These are phyloP conservation scores for Apiotrichum veenhuisii DNA, from an alignment of 1,284 basidiomycete species.

Conservation along the genomic window DNA sequence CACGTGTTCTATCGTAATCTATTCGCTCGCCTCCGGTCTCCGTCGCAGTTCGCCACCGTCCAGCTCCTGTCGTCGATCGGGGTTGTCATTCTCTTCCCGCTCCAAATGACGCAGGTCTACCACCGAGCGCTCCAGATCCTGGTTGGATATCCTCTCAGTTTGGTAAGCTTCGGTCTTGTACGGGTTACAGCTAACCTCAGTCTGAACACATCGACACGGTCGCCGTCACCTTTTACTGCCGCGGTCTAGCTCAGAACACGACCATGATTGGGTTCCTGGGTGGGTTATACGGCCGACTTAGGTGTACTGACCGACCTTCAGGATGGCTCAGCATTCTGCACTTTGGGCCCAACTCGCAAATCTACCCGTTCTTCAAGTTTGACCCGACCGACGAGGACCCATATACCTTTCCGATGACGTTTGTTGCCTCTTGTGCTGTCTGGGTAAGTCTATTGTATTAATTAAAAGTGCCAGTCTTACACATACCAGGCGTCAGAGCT, in stretches of 20 bases:
- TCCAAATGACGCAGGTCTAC: constrained; percentile 54
- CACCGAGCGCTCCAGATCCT: constrained; percentile 51
- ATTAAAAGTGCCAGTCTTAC: constrained; percentile 1
- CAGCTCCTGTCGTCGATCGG: constrained; percentile 55
- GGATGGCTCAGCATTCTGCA: constrained; percentile 54
- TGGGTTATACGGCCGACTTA: constrained; percentile 24
- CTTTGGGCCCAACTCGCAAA: constrained; percentile 54
- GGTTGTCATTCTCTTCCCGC: constrained; percentile 55
- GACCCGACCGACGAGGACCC: constrained; percentile 52
- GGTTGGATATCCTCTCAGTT: constrained; percentile 52
- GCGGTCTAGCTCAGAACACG: constrained; percentile 58
- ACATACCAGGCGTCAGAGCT: constrained; percentile 49
- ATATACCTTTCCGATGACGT: constrained; percentile 58
- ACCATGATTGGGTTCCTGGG: constrained; percentile 53
- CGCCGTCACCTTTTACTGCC: constrained; percentile 53
- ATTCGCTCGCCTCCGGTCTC: constrained; percentile 47
- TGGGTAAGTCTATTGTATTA: constrained; percentile 48
- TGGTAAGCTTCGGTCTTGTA: constrained; percentile 13
- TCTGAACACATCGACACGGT: constrained; percentile 55
- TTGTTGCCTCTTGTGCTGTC: constrained; percentile 54
- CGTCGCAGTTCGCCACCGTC: constrained; percentile 53
- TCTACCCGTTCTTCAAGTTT: constrained; percentile 59
- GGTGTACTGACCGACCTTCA: constrained; percentile 9
- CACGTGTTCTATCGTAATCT: constrained; percentile 51
- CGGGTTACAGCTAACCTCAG: not conserved